phyloP scores from a whole-genome alignment of 306 rosid species.

The Sesbania bispinosa region DNA sequence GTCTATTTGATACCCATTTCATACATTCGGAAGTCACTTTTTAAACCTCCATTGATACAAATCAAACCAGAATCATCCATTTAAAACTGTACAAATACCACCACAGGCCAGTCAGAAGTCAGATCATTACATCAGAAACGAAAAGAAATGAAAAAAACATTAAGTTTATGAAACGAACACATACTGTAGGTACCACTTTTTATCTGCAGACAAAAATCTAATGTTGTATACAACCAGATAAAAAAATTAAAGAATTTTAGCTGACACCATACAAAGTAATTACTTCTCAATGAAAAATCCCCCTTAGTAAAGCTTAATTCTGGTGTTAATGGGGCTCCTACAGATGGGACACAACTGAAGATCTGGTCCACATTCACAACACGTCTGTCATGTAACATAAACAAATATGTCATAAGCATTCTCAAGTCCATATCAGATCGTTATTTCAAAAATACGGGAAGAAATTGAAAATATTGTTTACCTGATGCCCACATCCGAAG shows the following conservation, averaged over 20 bases:
- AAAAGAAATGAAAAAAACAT: background rate
- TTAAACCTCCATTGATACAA: background rate
- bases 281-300: background rate
- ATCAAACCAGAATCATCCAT: background rate
- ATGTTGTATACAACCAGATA: slow-evolving; percentile 12
- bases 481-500: slow-evolving; percentile 98
- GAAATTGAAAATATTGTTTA: slow-evolving; percentile 26
- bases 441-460: background rate
- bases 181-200: background rate
- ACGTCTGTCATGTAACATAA: slow-evolving; percentile 59
- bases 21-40: background rate
- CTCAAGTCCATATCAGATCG: background rate
- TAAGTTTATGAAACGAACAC: background rate
- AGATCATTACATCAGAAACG: background rate
- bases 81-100: slow-evolving; percentile 1
- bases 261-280: background rate
- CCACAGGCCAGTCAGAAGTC: background rate
- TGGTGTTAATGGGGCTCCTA: slow-evolving; percentile 60
- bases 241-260: slow-evolving; percentile 42
- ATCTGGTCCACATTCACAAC: slow-evolving; percentile 75
- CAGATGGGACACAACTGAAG: slow-evolving; percentile 88
- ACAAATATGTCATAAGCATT: slow-evolving; percentile 4
- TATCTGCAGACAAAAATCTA: background rate
- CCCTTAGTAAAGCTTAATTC: slow-evolving; percentile 72
- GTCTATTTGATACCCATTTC: background rate